Evolutionary conservation across 306 rosid genomes (phyloP), one percentile per base, ranked within the genome.

Genomic region (Dryas octopetala): DNA sequence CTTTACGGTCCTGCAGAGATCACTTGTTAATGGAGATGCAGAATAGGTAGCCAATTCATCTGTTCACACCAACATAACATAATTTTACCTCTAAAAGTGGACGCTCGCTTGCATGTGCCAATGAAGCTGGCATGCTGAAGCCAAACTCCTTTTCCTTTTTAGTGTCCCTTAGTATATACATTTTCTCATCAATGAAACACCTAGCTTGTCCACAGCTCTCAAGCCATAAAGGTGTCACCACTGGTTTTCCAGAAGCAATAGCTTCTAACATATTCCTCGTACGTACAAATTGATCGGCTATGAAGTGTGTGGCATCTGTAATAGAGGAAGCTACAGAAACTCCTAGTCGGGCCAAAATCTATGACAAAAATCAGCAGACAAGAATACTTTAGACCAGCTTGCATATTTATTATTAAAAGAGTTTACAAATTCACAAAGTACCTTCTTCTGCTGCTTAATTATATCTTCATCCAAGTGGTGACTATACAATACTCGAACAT

Each of bases 191-290:
- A 11, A 96, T 83, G 81, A 92, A 88, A 84, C 97, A 90, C 77
- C 82, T 85, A 57, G 98, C 97, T 87, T 92, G 93, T 64, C 98
- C 99, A 79, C 98, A 96, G 83, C 93, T 90, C 67, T 92, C 93
- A 43, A 96, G 80, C 99, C 99, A 96, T 72, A 79, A 84, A 85
- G 85, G 98, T n/a, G 97, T 90, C 60, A 96, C 98, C 76, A 96
- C 99, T 57, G 88, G 93, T 85, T 96, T 92, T 46, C 97, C 93
- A 55, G 68, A 82, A 76, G 99, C 96, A 72, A 96, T 96, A 66
- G 99, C 98, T 83, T 89, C 96, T 76, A 96, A 81, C 96, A 96
- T 89, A 84, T 92, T 96, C 78, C 96, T 89, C 38, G 98, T 92
- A 4, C 97, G 96, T 78, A 90, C 87, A 80, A 96, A 96, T 66